Percentiles rank a stretch among this genome's conserved stretches.
phyloP scores from a whole-genome alignment of 1,284 basidiomycete genomes.

The Marasmius tenuissimus region DNA sequence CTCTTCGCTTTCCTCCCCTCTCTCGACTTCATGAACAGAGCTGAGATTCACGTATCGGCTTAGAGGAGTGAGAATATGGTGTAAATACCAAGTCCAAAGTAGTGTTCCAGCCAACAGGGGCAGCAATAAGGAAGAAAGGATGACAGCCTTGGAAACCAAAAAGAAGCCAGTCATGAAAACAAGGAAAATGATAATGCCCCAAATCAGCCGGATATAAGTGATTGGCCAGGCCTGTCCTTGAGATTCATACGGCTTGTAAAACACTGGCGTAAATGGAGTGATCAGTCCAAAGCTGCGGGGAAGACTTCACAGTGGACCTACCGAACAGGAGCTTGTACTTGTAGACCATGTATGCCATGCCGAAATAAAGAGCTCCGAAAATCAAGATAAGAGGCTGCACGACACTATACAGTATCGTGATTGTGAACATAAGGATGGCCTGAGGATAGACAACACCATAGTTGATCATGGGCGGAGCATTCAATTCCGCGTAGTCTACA shows the following conservation, averaged over 20 bases:
- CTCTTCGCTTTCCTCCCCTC: conserved; percentile 80
- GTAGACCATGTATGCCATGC: conserved; percentile 90
- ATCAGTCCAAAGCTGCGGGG: background rate
- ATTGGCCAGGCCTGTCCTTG: conserved; percentile 95
- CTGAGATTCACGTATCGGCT: conserved; percentile 83
- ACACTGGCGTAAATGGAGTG: conserved; percentile 49
- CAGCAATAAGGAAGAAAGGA: conserved; percentile 75
- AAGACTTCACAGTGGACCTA: conserved; percentile 35
- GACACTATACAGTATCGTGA: conserved; percentile 93
- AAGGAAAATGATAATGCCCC: conserved; percentile 86
- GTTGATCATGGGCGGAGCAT: conserved; percentile 95
- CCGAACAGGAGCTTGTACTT: conserved; percentile 97
- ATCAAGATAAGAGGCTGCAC: conserved; percentile 93
- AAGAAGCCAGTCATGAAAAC: conserved; percentile 95
- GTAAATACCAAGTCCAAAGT: conserved; percentile 79
- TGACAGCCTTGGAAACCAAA: conserved; percentile 76
- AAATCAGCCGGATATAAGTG: conserved; percentile 84
- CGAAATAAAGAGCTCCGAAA: conserved; percentile 95
- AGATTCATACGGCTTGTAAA: conserved; percentile 92
- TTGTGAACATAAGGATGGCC: conserved; percentile 93
- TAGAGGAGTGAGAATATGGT: conserved; percentile 72
- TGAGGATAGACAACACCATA: conserved; percentile 94
- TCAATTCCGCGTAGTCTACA: conserved; percentile 91
- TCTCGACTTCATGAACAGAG: conserved; percentile 84
- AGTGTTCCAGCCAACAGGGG: conserved; percentile 80